phyloP scores from a whole-genome alignment of 352 stramenopile species.

The Thraustochytrium sp. region DNA sequence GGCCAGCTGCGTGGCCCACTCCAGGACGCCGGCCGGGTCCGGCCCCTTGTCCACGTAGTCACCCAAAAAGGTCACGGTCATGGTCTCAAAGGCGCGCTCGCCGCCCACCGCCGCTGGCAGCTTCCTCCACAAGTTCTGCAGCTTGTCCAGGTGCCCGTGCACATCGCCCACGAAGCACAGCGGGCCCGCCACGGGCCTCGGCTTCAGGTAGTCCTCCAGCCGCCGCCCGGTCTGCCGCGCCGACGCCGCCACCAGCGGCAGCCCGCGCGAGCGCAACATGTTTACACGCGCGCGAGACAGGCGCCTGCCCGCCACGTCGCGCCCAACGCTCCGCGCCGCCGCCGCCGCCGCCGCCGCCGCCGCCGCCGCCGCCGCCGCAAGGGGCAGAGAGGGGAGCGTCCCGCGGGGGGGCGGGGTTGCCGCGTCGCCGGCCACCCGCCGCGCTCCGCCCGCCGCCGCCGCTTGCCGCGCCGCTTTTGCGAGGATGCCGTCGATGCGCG shows the following conservation, averaged over 20 bases:
- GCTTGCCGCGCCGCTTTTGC: too few species aligned
- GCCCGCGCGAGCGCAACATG: background rate
- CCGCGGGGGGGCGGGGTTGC: too few species aligned
- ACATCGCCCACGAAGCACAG: constrained; percentile 28
- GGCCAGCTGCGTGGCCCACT: constrained; percentile 9
- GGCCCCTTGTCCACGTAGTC: constrained; percentile 36
- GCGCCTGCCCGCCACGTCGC: too few species aligned
- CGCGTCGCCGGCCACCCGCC: too few species aligned
- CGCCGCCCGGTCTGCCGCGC: background rate
- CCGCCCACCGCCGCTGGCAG: constrained; percentile 12
- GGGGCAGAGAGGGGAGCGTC: too few species aligned
- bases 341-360: too few species aligned
- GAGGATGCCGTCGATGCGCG: too few species aligned
- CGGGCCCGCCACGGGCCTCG: background rate
- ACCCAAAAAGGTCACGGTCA: constrained; percentile 12
- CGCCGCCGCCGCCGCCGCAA: too few species aligned
- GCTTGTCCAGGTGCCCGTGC: constrained; percentile 26
- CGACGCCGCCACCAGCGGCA: background rate
- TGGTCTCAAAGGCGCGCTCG: constrained; percentile 17
- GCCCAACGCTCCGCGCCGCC: too few species aligned
- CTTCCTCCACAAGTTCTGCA: background rate
- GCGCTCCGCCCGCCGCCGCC: too few species aligned
- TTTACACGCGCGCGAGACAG: too few species aligned
- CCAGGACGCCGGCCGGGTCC: background rate
- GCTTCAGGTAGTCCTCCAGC: background rate